Evolutionary conservation across 305 asterid species (phyloP), one percentile per base, ranked within the genome.

Genomic region (Fraxinus albicans): DNA sequence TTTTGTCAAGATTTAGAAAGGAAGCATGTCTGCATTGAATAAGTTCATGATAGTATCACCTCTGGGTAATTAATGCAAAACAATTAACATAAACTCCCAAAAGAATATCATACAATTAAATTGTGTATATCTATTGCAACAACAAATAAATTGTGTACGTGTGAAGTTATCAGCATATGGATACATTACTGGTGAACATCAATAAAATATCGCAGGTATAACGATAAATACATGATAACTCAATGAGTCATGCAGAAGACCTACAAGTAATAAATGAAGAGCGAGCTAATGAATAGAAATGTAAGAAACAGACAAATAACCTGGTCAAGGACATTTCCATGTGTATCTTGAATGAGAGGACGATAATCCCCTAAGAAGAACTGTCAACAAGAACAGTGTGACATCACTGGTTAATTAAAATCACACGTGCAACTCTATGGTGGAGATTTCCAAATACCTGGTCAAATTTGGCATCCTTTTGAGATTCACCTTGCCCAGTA

Each of bases 401-500:
- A 77, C 65, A 83, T 82, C 85, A 87, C 88, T 33, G 50, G 84
- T 53, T 53, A 58, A 89, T 85, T 79, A 73, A 55, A 67, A 55
- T 63, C 42, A 69, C 31, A 69, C 69, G 80, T 42, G 81, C 81
- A 83, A 65, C 77, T 77, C 75, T 82, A 36, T 58, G 36, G 12
- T 79, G 75, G 53, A 31, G 19, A 27, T 65, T 75, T 58, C 77
- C 23, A 79, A 69, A 34, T 88, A 95, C 99, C 99, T 96, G 99
- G 83, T 96, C 99, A 88, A 89, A 96, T 87, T 93, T 95, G 73
- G 98, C 96, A 86, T 96, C 98, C 84, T 87, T 88, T 84, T 96
- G 98, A 80, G 94, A 90, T 89, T 96, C 99, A 86, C 99, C 99
- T 90, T 95, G 96, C 72, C 99, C 99, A 17, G 98, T 95, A 88